A percentile compares a stretch with the other conserved stretches of the same genome.
Evolutionary conservation across 148 eudicot species (phyloP).

Genomic region (Suaeda aralocaspica): DNA sequence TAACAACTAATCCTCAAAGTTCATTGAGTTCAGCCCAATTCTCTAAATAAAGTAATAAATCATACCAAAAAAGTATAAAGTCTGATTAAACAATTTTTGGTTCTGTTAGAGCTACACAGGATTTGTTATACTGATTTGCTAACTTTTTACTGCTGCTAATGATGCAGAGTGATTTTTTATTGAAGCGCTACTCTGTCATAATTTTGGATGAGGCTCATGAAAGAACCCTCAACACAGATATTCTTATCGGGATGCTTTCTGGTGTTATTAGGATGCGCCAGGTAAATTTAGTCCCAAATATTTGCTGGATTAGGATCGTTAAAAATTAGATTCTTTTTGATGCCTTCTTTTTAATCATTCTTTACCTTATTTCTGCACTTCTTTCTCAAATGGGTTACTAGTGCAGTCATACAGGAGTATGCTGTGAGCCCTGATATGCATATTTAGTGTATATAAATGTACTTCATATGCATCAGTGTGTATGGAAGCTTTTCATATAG

Average conservation of each 20-base stretch:
- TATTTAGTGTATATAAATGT: background rate
- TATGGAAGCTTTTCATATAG: background rate
- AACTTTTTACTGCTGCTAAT: constrained; percentile 8
- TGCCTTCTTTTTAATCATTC: background rate
- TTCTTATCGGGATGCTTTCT: constrained; percentile 96
- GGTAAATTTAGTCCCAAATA: constrained; percentile 31
- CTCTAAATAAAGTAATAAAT: background rate
- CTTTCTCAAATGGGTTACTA: background rate
- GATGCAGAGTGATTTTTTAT: constrained; percentile 69
- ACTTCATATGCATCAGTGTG: background rate
- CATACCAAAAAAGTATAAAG: background rate
- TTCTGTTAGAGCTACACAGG: background rate
- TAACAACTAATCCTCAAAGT: background rate
- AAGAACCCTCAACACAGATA: constrained; percentile 92
- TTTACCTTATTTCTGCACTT: background rate
- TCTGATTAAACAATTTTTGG: background rate
- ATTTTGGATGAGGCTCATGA: constrained; percentile 98
- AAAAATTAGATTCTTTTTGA: background rate
- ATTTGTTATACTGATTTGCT: background rate
- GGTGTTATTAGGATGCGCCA: constrained; percentile 60
- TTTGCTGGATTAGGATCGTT: background rate
- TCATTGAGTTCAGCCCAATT: background rate
- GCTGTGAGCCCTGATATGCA: too few relatives aligned
- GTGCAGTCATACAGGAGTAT: background rate
- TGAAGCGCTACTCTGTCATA: constrained; percentile 68